Base-by-base conservation (phyloP, 1,284 basidiomycete genomes). In the Salmacisia buchloeana region DNA sequence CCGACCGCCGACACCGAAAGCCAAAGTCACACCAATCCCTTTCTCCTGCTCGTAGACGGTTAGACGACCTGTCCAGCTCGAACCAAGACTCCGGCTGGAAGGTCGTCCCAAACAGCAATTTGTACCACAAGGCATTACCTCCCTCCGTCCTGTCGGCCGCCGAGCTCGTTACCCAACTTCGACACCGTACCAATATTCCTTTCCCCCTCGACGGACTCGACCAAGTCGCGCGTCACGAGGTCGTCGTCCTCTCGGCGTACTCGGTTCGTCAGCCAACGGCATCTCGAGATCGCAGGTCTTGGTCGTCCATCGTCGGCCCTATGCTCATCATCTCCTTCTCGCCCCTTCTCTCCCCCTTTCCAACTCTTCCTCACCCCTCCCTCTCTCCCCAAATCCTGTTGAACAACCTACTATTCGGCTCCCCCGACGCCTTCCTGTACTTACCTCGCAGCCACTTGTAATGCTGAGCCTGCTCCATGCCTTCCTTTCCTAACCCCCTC, bases 41-140 rank as follows among this genome's bases (percentile, higher is more conserved):
- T 33, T 29, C 15, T 54, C 29, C 49, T n/a, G n/a, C n/a, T 18
- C n/a, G 49, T 52, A 52, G 46, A 52, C 46, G 46, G 21, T 52
- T 15, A 25, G 15, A 27, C 46, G 46, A 31, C 46, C 46, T 52
- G 25, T 27, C 15, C 23, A 52, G 23, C 46, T 52, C 46, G 25
- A 52, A 52, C 36, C 9, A 9, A 38, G 10, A 38, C 18, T 18
- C 9, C 36, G 9, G 10, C 9, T 21, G 18, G 18, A 43, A 43
- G 15, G 18, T n/a, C 39, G 3, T n/a, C 4, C 23, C 39, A 21
- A 43, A 15, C 39, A 54, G 49, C 49, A 54, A 31, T 54, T 18
- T 54, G 49, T 54, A 54, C 49, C 29, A 54, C 49, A 54, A 54
- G 49, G 49, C 49, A 54, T 33, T 54, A 54, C 13, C 49, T 49